phyloP scores from a whole-genome alignment of 495 filamentous ascomycete species.

The Filosporella fistucella region DNA sequence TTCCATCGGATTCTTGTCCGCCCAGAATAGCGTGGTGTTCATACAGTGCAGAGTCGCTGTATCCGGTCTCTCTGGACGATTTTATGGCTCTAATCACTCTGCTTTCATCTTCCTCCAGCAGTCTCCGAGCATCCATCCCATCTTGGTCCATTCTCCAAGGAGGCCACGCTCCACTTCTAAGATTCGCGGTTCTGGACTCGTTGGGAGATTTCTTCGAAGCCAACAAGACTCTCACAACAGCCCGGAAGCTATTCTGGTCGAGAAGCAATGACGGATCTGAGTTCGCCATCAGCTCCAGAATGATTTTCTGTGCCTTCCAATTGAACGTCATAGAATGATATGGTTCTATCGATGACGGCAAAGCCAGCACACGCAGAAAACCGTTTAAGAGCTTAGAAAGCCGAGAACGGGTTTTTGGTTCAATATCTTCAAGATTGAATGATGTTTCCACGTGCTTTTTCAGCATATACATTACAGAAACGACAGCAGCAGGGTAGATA shows the following conservation, averaged over 20 bases:
- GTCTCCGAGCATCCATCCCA: conserved; percentile 24
- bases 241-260: conserved; percentile 19
- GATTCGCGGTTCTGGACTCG: conserved; percentile 16
- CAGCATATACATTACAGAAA: conserved; percentile 9
- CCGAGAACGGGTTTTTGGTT: not conserved
- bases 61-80: conserved; percentile 15
- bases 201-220: conserved; percentile 19
- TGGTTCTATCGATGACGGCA: conserved; percentile 19
- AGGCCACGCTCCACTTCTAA: conserved; percentile 21
- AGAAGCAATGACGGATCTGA: conserved; percentile 18
- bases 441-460: not conserved
- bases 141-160: conserved; percentile 25
- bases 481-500: conserved; percentile 20
- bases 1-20: conserved; percentile 22
- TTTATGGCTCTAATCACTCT: conserved; percentile 14
- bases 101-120: conserved; percentile 21
- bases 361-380: conserved; percentile 11
- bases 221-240: conserved; percentile 16
- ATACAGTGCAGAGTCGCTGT: conserved; percentile 6
- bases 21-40: conserved; percentile 16
- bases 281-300: conserved; percentile 13
- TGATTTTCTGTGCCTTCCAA: conserved; percentile 21
- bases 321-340: conserved; percentile 20
- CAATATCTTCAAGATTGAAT: not conserved
- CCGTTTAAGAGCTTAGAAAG: conserved; percentile 12